These are phyloP conservation scores for Tolypocladium tropicale DNA, from an alignment of 2,329 filamentous ascomycete species.

Conservation along the genomic window DNA sequence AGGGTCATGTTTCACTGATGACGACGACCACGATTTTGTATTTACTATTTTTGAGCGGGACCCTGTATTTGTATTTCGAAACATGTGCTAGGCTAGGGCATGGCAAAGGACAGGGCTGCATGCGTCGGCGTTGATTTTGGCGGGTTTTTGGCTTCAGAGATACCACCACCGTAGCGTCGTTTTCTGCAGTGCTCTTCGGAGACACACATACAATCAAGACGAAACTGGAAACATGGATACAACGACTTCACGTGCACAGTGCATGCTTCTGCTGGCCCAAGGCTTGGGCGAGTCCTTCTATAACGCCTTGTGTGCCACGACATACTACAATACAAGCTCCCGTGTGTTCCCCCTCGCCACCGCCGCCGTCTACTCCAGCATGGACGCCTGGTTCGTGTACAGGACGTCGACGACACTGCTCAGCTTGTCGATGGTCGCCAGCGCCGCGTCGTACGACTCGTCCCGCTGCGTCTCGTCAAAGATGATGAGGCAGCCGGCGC, in stretches of 20 bases:
- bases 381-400: conserved; percentile 93
- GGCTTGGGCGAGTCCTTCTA: conserved; percentile 15
- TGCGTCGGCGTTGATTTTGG: neutral
- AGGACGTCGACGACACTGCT: conserved; percentile 95
- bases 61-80: neutral
- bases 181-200: neutral
- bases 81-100: neutral
- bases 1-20: conserved; percentile 21
- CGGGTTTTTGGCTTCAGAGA: conserved; percentile 3
- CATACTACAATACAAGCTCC: conserved; percentile 15
- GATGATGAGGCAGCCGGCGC: conserved; percentile 93
- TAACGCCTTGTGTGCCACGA: conserved; percentile 20
- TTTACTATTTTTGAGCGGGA: neutral
- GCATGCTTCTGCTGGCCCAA: neutral
- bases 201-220: neutral
- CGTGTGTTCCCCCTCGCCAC: neutral
- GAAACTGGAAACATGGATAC: too few species aligned
- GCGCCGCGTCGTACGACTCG: conserved; percentile 84
- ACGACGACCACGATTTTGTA: neutral
- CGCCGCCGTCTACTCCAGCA: conserved; percentile 61
- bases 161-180: conserved; percentile 4
- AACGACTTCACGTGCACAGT: neutral
- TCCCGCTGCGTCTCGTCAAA: conserved; percentile 93
- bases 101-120: neutral
- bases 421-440: conserved; percentile 93